Evolutionary conservation across 257 asterid genomes (phyloP), one percentile per base, ranked within the genome.

Genomic region (Mitragyna speciosa): DNA sequence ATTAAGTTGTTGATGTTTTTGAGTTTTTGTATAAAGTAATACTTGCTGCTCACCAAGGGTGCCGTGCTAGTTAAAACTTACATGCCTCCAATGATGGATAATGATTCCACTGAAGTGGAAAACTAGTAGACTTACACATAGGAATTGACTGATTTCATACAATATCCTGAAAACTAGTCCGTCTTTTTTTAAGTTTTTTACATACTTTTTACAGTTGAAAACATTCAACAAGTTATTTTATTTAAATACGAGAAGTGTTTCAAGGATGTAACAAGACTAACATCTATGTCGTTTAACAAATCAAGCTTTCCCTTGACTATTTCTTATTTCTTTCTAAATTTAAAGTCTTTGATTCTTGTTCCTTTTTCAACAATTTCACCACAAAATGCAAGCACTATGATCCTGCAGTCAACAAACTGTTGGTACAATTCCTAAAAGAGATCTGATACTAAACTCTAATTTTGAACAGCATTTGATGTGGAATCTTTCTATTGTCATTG

Each of bases 301-400:
- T 73, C 70, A 65, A 65, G 70, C 66, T 58, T 56, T 30, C 6
- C 66, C 22, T 67, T 77, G 67, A 51, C 39, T 26, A 72, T 72
- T 78, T 69, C 12, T 17, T 4, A 19, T 54, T 43, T 70, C 19
- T 28, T 2, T 56, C 17, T 43, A 78, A 20, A 17, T 54, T 20
- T 5, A 54, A 71, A 30, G 58, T 54, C 59, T 59, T 71, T 43
- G n/a, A 8, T 59, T 26, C 22, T 70, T 39, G 73, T 59, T n/a
- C 65, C 28, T 43, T 61, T 47, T 30, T 11, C 49, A 45, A 45
- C 19, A 52, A 30, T 12, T 76, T 61, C 10, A 49, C 49, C 49
- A 15, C 1, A 2, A 70, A 7, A 20, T 3, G 31, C 68, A 31
- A 11, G 49, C 48, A 22, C 22, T 52, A 19, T 36, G 52, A 36